Conservation (phyloP, 768 basidiomycete genomes). For the Tylopilus felleus region DNA sequence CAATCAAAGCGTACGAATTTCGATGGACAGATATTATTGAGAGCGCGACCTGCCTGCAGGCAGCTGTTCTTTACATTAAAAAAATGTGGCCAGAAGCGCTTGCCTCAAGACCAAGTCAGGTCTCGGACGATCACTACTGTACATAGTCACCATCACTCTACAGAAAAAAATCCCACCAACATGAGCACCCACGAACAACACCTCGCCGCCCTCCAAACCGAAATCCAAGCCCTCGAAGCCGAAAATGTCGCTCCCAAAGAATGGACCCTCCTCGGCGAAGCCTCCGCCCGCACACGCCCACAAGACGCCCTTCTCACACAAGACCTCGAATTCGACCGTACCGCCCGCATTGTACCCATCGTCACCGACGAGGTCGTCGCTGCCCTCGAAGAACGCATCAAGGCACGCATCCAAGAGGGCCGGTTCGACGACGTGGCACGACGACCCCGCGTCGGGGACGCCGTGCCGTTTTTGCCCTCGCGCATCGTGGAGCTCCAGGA, state of each 20-base stretch:
- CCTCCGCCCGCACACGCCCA: conserved; percentile 75
- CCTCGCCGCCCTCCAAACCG: conserved; percentile 65
- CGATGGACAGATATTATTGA: no score
- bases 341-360: conserved; percentile 80
- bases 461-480: conserved; percentile 89
- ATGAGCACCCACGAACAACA: conserved; percentile 61
- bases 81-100: no score
- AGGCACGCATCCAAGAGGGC: conserved; percentile 77
- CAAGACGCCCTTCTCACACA: conserved; percentile 91
- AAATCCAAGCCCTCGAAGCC: conserved; percentile 79
- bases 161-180: background rate
- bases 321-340: conserved; percentile 92
- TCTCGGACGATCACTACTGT: no score
- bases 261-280: conserved; percentile 93
- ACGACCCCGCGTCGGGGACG: conserved; percentile 61
- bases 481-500: conserved; percentile 87
- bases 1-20: conserved; percentile 47
- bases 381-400: conserved; percentile 86
- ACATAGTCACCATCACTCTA: background rate
- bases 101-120: no score
- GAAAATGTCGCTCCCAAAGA: conserved; percentile 88
- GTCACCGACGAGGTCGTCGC: conserved; percentile 86
- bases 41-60: conserved; percentile 1
- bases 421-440: conserved; percentile 92
- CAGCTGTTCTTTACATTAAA: no score